A percentile compares a stretch with the other conserved stretches of the same genome.
phyloP scores from a whole-genome alignment of 306 rosid genomes.

The Cucurbita moschata region DNA sequence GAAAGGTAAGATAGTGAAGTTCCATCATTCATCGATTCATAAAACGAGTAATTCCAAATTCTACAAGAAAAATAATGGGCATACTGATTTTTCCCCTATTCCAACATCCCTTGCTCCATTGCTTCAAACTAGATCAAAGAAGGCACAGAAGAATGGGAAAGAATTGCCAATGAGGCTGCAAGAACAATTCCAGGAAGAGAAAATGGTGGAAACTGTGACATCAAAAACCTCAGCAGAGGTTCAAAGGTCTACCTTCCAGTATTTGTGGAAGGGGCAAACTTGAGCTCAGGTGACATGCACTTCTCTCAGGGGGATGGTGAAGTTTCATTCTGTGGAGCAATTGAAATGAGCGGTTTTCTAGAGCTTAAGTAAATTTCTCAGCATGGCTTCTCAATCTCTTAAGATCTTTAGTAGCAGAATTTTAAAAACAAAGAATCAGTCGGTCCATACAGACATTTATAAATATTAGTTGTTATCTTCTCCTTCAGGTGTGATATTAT shows the following conservation, averaged over 20 bases:
- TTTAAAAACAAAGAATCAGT: not conserved
- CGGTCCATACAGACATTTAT: not conserved
- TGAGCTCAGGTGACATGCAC: slow-evolving; percentile 91
- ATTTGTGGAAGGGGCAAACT: slow-evolving; percentile 80
- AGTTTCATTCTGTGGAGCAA: slow-evolving; percentile 82
- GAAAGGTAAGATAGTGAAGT: slow-evolving; percentile 32
- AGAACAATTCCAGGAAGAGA: slow-evolving; percentile 97
- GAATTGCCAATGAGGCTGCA: slow-evolving; percentile 72
- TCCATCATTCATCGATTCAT: not conserved
- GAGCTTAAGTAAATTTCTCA: slow-evolving; percentile 51
- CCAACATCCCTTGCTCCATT: not conserved
- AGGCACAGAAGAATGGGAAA: slow-evolving; percentile 62
- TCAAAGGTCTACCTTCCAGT: slow-evolving; percentile 84
- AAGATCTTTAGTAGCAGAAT: not conserved
- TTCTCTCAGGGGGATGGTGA: slow-evolving; percentile 94
- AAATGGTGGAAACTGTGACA: slow-evolving; percentile 95
- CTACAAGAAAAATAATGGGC: not conserved
- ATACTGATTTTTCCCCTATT: not conserved
- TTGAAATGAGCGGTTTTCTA: slow-evolving; percentile 94
- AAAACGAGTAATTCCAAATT: not conserved
- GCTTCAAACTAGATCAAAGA: slow-evolving; percentile 36
- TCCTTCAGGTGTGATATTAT: slow-evolving; percentile 57
- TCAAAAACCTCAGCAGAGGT: slow-evolving; percentile 74
- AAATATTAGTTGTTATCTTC: not conserved
- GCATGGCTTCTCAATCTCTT: not conserved